phyloP scores from a whole-genome alignment of 2,329 filamentous ascomycete species.

The Helminthosporium solani region DNA sequence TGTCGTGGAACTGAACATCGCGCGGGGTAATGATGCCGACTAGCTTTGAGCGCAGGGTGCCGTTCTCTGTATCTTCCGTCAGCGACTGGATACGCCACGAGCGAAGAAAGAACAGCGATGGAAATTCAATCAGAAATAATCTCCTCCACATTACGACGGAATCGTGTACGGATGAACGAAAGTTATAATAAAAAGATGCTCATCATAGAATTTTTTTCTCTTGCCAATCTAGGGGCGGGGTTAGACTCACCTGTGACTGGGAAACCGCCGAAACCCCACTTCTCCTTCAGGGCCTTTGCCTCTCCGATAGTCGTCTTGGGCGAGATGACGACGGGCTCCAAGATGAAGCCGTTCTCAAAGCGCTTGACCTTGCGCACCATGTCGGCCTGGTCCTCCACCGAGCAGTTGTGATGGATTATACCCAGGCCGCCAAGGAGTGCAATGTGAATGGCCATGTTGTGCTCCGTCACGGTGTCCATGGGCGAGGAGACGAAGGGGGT shows the following conservation, averaged over 20 bases:
- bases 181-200: conserved; percentile 80
- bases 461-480: conserved; percentile 99
- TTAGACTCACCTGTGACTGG: conserved; percentile 86
- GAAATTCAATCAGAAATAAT: conserved; percentile 52
- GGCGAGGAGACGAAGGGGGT: conserved; percentile 96
- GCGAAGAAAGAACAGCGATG: conserved; percentile 6
- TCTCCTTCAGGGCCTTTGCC: conserved; percentile 89
- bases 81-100: conserved; percentile 14
- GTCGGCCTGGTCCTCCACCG: conserved; percentile 92
- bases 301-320: conserved; percentile 86
- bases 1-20: conserved; percentile 93
- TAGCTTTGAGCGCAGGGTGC: conserved; percentile 91
- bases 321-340: conserved; percentile 89
- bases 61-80: conserved; percentile 66
- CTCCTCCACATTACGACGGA: conserved; percentile 81
- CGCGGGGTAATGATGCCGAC: conserved; percentile 97
- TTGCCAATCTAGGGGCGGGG: conserved; percentile 12
- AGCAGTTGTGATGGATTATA: conserved; percentile 99
- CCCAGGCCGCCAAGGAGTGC: conserved; percentile 83
- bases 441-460: conserved; percentile 99
- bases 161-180: conserved; percentile 99
- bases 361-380: conserved; percentile 99
- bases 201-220: conserved; percentile 73
- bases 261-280: conserved; percentile 98
- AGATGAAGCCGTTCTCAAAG: conserved; percentile 98